A percentile compares a stretch with the other conserved stretches of the same genome.
Evolutionary conservation across 2,329 filamentous ascomycete species (phyloP).

Genomic region (Sclerotinia minor): DNA sequence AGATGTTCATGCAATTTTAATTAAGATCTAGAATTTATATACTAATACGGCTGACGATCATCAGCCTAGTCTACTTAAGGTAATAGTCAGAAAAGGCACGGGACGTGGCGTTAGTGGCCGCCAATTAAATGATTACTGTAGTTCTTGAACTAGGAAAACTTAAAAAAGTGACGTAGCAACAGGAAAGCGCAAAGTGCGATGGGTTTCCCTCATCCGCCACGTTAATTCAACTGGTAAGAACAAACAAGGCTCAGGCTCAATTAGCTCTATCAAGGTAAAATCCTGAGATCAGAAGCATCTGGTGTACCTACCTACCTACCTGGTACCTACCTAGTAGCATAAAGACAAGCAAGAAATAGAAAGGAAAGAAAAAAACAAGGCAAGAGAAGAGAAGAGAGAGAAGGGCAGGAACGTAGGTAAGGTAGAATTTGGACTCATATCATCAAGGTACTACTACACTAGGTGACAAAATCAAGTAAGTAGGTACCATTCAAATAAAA

Average conservation of each 20-base stretch:
- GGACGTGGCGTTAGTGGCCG: conserved; percentile 12
- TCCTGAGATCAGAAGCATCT: conserved; percentile 1
- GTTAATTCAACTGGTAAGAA: background rate
- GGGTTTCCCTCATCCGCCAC: background rate
- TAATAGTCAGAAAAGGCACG: background rate
- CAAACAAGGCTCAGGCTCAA: background rate
- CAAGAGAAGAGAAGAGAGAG: no score
- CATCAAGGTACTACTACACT: background rate
- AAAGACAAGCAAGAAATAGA: background rate
- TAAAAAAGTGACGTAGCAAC: conserved; percentile 1
- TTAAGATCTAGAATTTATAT: background rate
- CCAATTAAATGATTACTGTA: conserved; percentile 4
- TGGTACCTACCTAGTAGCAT: no score
- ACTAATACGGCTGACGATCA: background rate
- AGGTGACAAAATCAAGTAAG: no score
- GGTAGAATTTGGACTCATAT: background rate
- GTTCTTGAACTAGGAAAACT: background rate
- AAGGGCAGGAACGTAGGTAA: background rate
- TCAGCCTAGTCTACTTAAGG: background rate
- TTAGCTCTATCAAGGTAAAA: background rate
- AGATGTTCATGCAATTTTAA: background rate
- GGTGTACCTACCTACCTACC: no score
- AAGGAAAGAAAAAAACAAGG: conserved; percentile 13
- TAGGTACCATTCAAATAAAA: background rate
- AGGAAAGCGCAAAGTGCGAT: background rate